Evolutionary conservation across 116 monocot genomes (phyloP), one percentile per base, ranked within the genome.

Genomic region (Dioscorea cayenensis): DNA sequence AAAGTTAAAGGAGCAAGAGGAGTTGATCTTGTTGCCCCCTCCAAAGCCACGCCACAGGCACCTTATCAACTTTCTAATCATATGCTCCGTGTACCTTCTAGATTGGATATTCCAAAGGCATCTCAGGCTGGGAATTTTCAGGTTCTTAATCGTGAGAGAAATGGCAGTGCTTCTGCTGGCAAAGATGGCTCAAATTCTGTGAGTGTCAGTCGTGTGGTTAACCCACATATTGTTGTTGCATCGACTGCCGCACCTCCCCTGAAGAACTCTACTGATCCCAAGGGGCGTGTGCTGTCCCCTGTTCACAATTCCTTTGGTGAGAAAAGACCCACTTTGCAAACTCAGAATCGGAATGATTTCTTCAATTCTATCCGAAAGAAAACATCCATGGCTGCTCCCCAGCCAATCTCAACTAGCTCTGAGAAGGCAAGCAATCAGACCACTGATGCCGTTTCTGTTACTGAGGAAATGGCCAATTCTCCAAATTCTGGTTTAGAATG

Each of bases 281-380:
- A 55, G 60, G 72, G 66, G 20, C 12, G 20, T 29, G 48, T 21
- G 64, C 63, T 27, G 20, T 3, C 43, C 6, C 49, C 68, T 58
- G 8, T 29, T n/a, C 77, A 68, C 23, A 73, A 48, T 36, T 58
- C 48, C 5, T 52, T 58, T 60, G 59, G 22, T 14, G 82, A 81
- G 50, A 84, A 74, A 67, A 81, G 79, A 23, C 69, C 67, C 21
- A 29, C 28, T 11, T 66, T 68, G 17, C 83, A 83, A 49, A 71
- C 66, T 76, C 82, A 84, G 65, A 75, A 85, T 73, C 75, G 83
- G 17, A 83, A 78, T 62, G 80, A 83, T 49, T 89, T 89, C 74
- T 89, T 89, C 66, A 89, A 89, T 69, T 70, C 77, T 27, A 72
- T 89, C 16, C 64, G 87, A 25, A 78, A 83, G 68, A 76, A 82